Base-by-base conservation (phyloP, 768 basidiomycete species). In the Roridomyces roridus region DNA sequence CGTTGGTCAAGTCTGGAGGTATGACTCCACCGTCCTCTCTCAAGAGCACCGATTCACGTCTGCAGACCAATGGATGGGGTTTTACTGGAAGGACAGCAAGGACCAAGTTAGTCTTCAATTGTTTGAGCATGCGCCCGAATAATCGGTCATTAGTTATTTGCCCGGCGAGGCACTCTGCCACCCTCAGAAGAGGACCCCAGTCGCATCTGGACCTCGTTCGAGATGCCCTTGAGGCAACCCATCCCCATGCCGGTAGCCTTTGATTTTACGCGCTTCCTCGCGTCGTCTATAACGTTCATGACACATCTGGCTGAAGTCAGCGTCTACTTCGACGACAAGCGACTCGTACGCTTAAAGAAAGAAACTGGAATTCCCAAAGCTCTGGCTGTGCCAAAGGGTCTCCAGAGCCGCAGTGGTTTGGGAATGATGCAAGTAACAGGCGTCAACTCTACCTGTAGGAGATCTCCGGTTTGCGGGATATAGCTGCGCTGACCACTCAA, bases 281-380 rank as follows among this genome's bases (percentile, higher is more conserved):
- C 88, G 35, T 96, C 94, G 2, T 92, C 91, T 0, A 87, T 99
- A 51, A 95, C 94, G 0, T 99, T 99, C 74, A 98, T 97, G 89
- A 77, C 82, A 11, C 81, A 86, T 57, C 80, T 99, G 10, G 76
- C 77, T 11, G 81, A 89, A 70, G 84, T 98, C 54, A 86, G 85
- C 62, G 85, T 98, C 24, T 93, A 84, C 70, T 85, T 97, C 37
- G 88, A 98, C 66, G 88, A 88, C 59, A 83, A 87, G 66, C 78
- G 88, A 31, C 78, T 95, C 6, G 84, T 85, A 5, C 80, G 78
- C 36, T 69, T 96, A 51, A 80, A 77, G 46, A 96, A 94, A 73
- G 77, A 80, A 2, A 68, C 80, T 25, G 87, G 87, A 2, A 50
- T 76, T 12, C 76, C 87, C 2, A 80, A 77, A 62, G 66, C 74